These are phyloP conservation scores for Rhodotorula taiwanensis DNA, from an alignment of 768 basidiomycete species.

Conservation along the genomic window DNA sequence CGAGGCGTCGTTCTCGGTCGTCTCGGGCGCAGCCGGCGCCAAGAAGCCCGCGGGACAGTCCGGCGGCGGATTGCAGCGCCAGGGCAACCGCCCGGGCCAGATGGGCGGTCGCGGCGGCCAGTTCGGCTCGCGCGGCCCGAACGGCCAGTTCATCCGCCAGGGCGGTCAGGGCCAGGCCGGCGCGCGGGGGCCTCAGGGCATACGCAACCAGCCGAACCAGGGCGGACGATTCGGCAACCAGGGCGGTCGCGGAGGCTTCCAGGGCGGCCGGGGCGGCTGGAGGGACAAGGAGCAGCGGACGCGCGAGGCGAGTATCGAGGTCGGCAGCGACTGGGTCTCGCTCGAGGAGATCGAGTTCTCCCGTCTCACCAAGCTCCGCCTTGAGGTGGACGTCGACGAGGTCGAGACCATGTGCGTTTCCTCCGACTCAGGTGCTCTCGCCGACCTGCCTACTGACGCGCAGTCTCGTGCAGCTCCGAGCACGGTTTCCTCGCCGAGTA, in stretches of 20 bases:
- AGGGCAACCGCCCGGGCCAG: slow-evolving; percentile 11
- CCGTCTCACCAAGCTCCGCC: slow-evolving; percentile 76
- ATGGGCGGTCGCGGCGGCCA: slow-evolving; percentile 52
- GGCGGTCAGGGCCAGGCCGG: slow-evolving; percentile 47
- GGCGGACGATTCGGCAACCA: slow-evolving; percentile 35
- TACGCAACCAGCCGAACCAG: slow-evolving; percentile 46
- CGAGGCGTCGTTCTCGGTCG: slow-evolving; percentile 91
- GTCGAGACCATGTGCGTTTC: slow-evolving; percentile 74
- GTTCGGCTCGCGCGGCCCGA: slow-evolving; percentile 17
- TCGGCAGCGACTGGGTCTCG: slow-evolving; percentile 87
- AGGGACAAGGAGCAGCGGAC: slow-evolving; percentile 85
- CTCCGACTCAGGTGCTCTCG: neutral
- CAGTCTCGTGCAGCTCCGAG: slow-evolving; percentile 54
- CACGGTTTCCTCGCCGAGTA: slow-evolving; percentile 88
- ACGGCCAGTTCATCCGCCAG: neutral
- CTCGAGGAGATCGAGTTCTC: slow-evolving; percentile 96
- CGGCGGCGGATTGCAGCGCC: slow-evolving; percentile 35
- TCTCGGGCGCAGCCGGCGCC: slow-evolving; percentile 60
- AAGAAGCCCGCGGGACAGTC: slow-evolving; percentile 28
- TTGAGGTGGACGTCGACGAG: slow-evolving; percentile 75
- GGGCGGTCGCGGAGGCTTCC: slow-evolving; percentile 2
- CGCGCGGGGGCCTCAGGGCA: slow-evolving; percentile 44
- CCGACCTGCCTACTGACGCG: neutral
- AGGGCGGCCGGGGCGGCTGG: slow-evolving; percentile 63
- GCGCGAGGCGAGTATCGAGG: slow-evolving; percentile 87